Percentiles rank a stretch among this genome's conserved stretches.
Evolutionary conservation across 495 filamentous ascomycete species (phyloP).

Genomic region (Ascobolus immersus): DNA sequence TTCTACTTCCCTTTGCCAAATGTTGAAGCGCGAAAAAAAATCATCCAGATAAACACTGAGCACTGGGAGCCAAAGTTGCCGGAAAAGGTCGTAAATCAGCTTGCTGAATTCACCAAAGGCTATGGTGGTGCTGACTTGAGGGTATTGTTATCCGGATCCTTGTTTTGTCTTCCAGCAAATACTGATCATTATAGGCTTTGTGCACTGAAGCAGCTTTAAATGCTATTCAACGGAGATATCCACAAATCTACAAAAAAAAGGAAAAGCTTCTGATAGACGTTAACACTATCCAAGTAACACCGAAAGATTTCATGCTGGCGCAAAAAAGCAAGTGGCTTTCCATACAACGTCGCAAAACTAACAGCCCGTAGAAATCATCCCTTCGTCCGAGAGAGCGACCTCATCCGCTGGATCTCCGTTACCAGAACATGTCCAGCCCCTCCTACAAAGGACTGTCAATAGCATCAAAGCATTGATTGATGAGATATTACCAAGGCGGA

Average conservation of each 20-base stretch:
- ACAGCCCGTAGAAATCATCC: conserved; percentile 36
- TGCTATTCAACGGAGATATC: conserved; percentile 81
- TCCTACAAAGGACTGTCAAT: conserved; percentile 46
- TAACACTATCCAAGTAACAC: conserved; percentile 50
- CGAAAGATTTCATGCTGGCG: conserved; percentile 90
- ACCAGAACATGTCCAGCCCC: conserved; percentile 50
- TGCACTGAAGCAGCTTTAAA: conserved; percentile 98
- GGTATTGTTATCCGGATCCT: conserved; percentile 2
- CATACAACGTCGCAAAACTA: neutral
- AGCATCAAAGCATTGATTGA: conserved; percentile 41
- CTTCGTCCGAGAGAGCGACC: conserved; percentile 71
- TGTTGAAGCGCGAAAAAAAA: conserved; percentile 46
- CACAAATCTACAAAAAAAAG: conserved; percentile 79
- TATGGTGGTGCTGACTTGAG: conserved; percentile 89
- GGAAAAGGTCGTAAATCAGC: conserved; percentile 47
- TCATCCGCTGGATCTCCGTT: conserved; percentile 57
- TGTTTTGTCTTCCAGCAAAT: neutral
- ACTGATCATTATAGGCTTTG: conserved; percentile 28
- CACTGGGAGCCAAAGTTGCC: conserved; percentile 66
- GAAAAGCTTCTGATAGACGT: conserved; percentile 79
- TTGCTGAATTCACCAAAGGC: conserved; percentile 75
- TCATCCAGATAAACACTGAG: conserved; percentile 86
- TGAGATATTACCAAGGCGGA: conserved; percentile 54
- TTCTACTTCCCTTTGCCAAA: conserved; percentile 92
- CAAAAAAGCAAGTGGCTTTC: conserved; percentile 32